Conservation (phyloP, 2,329 filamentous ascomycete species). For the Magnaporthiopsis incrustans region DNA sequence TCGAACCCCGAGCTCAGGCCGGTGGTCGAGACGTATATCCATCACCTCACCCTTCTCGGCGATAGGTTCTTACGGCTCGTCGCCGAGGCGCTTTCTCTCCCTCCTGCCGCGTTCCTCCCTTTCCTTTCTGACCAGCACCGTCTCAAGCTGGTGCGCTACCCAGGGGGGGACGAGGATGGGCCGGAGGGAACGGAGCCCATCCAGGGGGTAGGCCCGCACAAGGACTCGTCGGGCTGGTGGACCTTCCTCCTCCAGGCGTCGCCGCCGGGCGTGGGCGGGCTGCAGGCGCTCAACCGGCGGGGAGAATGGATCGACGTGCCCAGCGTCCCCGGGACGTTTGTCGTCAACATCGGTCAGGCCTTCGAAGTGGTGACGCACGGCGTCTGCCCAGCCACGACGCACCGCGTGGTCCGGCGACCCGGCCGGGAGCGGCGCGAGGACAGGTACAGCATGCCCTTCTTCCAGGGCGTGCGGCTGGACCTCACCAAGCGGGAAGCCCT, state of each 20-base stretch:
- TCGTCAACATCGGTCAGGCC: conserved; percentile 51
- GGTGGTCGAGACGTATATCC: conserved; percentile 40
- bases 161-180: conserved; percentile 12
- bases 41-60: conserved; percentile 40
- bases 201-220: conserved; percentile 55
- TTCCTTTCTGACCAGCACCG: conserved; percentile 51
- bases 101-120: conserved; percentile 37
- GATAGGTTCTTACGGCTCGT: conserved; percentile 48
- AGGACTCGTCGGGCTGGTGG: conserved; percentile 56
- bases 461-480: conserved; percentile 39
- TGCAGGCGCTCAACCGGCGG: conserved; percentile 41
- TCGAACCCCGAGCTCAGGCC: conserved; percentile 24
- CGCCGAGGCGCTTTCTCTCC: conserved; percentile 44
- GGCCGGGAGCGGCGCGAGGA: conserved; percentile 13
- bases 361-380: conserved; percentile 50
- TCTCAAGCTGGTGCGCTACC: conserved; percentile 50
- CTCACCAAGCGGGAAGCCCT: conserved; percentile 36
- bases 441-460: conserved; percentile 36
- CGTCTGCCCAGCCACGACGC: conserved; percentile 43
- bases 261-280: conserved; percentile 36
- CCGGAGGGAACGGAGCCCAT: conserved; percentile 1
- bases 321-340: conserved; percentile 38
- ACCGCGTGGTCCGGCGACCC: conserved; percentile 26
- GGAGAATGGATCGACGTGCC: conserved; percentile 44
- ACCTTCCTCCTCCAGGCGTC: conserved; percentile 56